Evolutionary conservation across 169 alveolate genomes (phyloP), one percentile per base, ranked within the genome.

Genomic region (Eimeria tenella): DNA sequence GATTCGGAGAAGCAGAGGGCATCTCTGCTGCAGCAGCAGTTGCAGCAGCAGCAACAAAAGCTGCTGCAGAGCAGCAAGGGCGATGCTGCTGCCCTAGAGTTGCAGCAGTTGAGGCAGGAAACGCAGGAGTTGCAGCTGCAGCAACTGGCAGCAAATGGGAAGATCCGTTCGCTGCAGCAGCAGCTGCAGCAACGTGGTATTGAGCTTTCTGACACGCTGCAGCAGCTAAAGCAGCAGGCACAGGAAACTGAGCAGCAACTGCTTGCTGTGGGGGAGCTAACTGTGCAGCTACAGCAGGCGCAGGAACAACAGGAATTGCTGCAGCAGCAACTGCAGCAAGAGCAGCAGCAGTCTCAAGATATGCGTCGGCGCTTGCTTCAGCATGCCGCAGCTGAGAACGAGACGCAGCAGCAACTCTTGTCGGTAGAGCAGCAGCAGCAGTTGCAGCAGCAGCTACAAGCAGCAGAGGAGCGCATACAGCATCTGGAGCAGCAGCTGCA

Each of bases 101-200:
- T 62, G 93, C 93, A 86, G 93, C 93, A 86, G 93, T 82, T 63
- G 63, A 63, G 90, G 31, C 90, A 82, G 62, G 90, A 82, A 58
- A 60, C 90, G 25, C 90, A 82, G 60, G 90, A 82, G 49, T 74
- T 82, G 73, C 90, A 82, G 90, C 90, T 82, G 90, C 90, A 82
- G 90, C 90, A 82, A 74, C 90, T 82, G 58, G 90, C 90, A 82
- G 90, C 90, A 21, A 82, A 23, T 56, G 58, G 90, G 75, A 82
- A 31, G 60, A 60, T 82, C 8, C 73, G 90, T 4, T 82, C 77
- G 90, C 75, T 82, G 90, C 77, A 82, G 75, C 90, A 82, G 90
- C 90, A 58, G 90, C 90, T 82, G 73, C 90, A 82, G 90, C 77
- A 82, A 4, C 65, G 90, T 13, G 77, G 77, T 10, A 19, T 58